Evolutionary conservation across 2,329 filamentous ascomycete species (phyloP).

Genomic region (Aspergillus proliferans): DNA sequence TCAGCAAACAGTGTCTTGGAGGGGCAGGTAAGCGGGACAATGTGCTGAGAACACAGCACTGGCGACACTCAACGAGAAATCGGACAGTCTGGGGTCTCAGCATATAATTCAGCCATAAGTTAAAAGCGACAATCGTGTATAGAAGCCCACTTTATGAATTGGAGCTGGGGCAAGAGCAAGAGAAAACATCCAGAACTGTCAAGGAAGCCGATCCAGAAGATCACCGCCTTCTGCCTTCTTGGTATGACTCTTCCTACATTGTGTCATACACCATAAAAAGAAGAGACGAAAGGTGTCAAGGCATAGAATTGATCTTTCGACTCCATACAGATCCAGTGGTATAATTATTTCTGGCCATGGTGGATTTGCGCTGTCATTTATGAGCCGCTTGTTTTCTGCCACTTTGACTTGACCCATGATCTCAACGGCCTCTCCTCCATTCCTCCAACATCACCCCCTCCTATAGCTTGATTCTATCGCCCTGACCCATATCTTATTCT

Average conservation of each 20-base stretch:
- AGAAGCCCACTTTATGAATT: not conserved
- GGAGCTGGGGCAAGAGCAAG: too few species aligned
- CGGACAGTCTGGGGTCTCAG: slow-evolving; percentile 9
- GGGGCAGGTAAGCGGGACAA: slow-evolving; percentile 6
- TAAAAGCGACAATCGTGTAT: not conserved
- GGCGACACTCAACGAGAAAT: slow-evolving; percentile 13
- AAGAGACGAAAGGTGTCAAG: too few species aligned
- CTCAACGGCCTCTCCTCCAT: not conserved
- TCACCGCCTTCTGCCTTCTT: not conserved
- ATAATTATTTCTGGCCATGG: too few species aligned
- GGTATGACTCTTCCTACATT: too few species aligned
- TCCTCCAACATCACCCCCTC: not conserved
- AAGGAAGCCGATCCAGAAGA: not conserved
- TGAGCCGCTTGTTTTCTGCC: too few species aligned
- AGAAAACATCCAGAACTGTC: too few species aligned
- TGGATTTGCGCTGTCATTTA: too few species aligned
- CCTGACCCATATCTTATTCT: not conserved
- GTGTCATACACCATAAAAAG: too few species aligned
- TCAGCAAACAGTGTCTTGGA: slow-evolving; percentile 8
- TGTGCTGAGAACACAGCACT: slow-evolving; percentile 7
- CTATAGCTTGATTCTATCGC: not conserved
- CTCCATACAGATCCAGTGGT: too few species aligned
- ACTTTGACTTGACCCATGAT: too few species aligned
- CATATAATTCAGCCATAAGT: slow-evolving; percentile 18
- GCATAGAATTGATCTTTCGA: too few species aligned